phyloP scores from a whole-genome alignment of 2,329 filamentous ascomycete genomes.

The Emmonsia crescens region DNA sequence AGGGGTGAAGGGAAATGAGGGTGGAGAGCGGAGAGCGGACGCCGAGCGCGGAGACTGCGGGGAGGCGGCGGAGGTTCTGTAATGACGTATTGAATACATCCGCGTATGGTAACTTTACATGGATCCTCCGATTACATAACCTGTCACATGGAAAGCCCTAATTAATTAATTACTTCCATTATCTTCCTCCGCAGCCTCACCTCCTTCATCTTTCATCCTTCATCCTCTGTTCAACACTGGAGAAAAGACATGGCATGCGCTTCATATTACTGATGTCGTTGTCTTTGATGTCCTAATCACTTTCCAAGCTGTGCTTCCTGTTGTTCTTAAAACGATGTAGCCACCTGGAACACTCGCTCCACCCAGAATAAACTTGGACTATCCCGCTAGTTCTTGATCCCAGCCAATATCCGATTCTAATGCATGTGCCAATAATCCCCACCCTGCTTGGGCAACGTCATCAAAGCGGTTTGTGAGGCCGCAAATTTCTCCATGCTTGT shows the following conservation, averaged over 20 bases:
- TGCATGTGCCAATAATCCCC: constrained; percentile 1
- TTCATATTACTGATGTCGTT: background rate
- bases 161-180: background rate
- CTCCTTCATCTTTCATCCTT: background rate
- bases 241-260: background rate
- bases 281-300: background rate
- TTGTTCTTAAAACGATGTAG: background rate
- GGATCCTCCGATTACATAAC: background rate
- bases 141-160: background rate
- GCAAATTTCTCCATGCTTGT: constrained; percentile 28
- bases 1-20: background rate
- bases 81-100: background rate
- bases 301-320: background rate
- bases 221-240: background rate
- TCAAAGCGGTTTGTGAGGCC: constrained; percentile 15
- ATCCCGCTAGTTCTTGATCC: background rate
- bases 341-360: too few species aligned
- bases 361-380: background rate
- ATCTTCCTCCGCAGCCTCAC: background rate
- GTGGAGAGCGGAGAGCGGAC: background rate
- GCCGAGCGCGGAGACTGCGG: background rate
- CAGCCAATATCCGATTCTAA: background rate
- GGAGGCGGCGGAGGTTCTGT: background rate
- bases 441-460: background rate
- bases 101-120: background rate